Evolutionary conservation across 2,329 filamentous ascomycete genomes (phyloP).

Genomic region (Nigrograna mackinnonii): DNA sequence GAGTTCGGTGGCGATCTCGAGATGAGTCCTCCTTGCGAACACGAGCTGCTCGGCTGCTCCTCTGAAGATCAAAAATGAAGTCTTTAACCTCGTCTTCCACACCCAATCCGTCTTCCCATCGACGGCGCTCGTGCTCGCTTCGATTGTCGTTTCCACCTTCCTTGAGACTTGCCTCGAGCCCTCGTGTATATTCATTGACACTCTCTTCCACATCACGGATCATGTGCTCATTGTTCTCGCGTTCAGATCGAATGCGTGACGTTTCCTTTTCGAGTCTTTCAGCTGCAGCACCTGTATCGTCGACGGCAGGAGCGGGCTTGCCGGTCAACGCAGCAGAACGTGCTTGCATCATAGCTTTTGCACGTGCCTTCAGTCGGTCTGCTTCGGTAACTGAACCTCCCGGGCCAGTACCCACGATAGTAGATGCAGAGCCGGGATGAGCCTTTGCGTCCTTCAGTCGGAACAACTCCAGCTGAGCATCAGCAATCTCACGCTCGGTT

Average conservation of each 20-base stretch:
- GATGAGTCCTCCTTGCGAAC: slow-evolving; percentile 64
- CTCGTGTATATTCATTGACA: slow-evolving; percentile 81
- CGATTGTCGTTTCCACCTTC: slow-evolving; percentile 75
- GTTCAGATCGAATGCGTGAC: slow-evolving; percentile 77
- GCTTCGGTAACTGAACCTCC: slow-evolving; percentile 90
- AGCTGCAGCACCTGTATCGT: slow-evolving; percentile 77
- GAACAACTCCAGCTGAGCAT: slow-evolving; percentile 90
- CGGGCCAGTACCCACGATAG: slow-evolving; percentile 89
- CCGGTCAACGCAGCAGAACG: slow-evolving; percentile 90
- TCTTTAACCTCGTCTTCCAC: slow-evolving; percentile 97
- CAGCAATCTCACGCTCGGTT: slow-evolving; percentile 89
- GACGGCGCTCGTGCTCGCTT: slow-evolving; percentile 85
- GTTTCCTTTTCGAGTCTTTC: slow-evolving; percentile 89
- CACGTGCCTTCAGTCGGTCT: slow-evolving; percentile 90
- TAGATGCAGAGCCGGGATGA: slow-evolving; percentile 76
- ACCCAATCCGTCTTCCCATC: slow-evolving; percentile 95
- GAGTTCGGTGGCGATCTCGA: slow-evolving; percentile 40
- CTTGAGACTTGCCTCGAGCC: slow-evolving; percentile 85
- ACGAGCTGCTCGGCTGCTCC: slow-evolving; percentile 77
- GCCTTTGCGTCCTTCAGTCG: slow-evolving; percentile 91
- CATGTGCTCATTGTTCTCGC: slow-evolving; percentile 95
- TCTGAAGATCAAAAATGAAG: slow-evolving; percentile 95
- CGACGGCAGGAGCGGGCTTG: slow-evolving; percentile 70
- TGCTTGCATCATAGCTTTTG: slow-evolving; percentile 98
- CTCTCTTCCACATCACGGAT: slow-evolving; percentile 96